Percentiles rank a stretch among this genome's conserved stretches.
These are phyloP conservation scores for Neurospora sp. DNA, from an alignment of 495 filamentous ascomycete genomes.

Conservation along the genomic window DNA sequence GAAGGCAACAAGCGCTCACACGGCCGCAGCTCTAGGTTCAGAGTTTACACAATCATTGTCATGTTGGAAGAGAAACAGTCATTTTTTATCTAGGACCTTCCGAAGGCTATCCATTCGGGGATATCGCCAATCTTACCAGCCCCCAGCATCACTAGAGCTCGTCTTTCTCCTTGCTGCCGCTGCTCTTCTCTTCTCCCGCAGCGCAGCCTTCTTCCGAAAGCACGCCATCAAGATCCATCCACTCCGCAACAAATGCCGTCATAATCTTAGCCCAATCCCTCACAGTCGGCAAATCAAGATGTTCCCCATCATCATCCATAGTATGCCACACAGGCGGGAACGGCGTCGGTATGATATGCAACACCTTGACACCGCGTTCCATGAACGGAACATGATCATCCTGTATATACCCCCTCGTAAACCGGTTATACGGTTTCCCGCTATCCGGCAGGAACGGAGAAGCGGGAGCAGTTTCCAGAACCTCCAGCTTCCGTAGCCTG, in stretches of 20 bases:
- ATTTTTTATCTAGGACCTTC: background rate
- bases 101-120: too few relatives aligned
- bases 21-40: too few relatives aligned
- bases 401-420: slow-evolving; percentile 43
- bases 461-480: slow-evolving; percentile 27
- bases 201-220: slow-evolving; percentile 24
- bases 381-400: slow-evolving; percentile 94
- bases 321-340: slow-evolving; percentile 88
- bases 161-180: slow-evolving; percentile 8
- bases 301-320: slow-evolving; percentile 71
- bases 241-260: slow-evolving; percentile 80
- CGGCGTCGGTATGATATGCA: slow-evolving; percentile 76
- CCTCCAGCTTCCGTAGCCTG: slow-evolving; percentile 48
- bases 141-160: slow-evolving; percentile 10
- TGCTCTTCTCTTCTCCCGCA: background rate
- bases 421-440: slow-evolving; percentile 40
- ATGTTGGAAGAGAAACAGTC: background rate
- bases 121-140: background rate
- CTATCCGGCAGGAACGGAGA: slow-evolving; percentile 38
- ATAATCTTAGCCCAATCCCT: slow-evolving; percentile 80
- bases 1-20: too few relatives aligned
- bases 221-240: slow-evolving; percentile 80
- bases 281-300: slow-evolving; percentile 74
- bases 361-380: slow-evolving; percentile 68
- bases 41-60: too few relatives aligned